These are phyloP conservation scores for Acaromyces ingoldii DNA, from an alignment of 1,284 basidiomycete species.

Conservation along the genomic window DNA sequence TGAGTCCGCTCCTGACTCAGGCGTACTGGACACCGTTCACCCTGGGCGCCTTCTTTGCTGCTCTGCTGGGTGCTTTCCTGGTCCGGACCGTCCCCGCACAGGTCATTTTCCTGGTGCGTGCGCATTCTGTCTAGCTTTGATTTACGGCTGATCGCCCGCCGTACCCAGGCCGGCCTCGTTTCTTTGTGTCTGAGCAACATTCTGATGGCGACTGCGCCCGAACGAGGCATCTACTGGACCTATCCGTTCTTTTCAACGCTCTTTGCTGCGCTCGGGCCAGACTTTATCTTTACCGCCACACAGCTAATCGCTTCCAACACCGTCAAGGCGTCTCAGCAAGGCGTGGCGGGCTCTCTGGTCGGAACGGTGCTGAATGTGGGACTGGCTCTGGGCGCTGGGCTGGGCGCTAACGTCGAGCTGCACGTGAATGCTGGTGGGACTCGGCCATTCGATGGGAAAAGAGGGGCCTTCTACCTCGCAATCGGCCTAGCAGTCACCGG, in stretches of 20 bases:
- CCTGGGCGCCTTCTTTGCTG: slow-evolving; percentile 3
- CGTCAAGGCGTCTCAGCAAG: not conserved
- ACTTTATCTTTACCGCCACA: not conserved
- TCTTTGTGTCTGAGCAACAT: not conserved
- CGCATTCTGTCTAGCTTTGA: too few relatives aligned
- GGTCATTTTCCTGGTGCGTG: not conserved
- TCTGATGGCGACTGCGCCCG: not conserved
- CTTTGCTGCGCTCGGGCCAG: not conserved
- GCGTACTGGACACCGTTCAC: slow-evolving; percentile 1
- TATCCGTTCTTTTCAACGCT: not conserved
- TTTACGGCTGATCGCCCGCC: not conserved
- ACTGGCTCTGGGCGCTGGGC: not conserved
- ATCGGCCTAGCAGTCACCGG: not conserved
- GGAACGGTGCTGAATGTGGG: slow-evolving; percentile 1
- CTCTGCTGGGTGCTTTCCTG: slow-evolving; percentile 9
- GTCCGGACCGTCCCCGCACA: not conserved
- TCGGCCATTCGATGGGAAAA: not conserved
- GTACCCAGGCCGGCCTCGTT: not conserved
- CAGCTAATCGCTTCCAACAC: not conserved
- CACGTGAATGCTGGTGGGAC: not conserved
- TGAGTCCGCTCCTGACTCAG: not conserved
- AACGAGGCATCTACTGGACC: not conserved
- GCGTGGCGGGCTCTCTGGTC: not conserved
- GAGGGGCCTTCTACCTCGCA: not conserved
- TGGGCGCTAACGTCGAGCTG: not conserved